phyloP scores from a whole-genome alignment of 1,284 basidiomycete species.

The Termitomyces sp. region DNA sequence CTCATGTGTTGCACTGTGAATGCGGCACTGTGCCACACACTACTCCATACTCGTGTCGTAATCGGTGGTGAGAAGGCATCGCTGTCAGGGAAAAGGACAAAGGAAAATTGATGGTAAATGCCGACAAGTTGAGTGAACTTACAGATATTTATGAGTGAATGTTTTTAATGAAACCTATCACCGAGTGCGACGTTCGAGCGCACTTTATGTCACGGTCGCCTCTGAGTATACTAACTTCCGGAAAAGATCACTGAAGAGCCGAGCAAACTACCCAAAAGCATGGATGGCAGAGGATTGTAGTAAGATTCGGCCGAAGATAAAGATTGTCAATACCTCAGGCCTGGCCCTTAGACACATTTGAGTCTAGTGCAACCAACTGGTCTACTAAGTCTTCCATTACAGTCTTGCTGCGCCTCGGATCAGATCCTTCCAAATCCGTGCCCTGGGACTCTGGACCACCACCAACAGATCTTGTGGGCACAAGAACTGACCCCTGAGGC shows the following conservation, averaged over 20 bases:
- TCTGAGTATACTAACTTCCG: not conserved
- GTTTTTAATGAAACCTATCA: not conserved
- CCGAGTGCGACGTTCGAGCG: not conserved
- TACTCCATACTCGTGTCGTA: not conserved
- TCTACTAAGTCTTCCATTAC: conserved; percentile 82
- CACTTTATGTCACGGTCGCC: not conserved
- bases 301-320: not conserved
- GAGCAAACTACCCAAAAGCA: not conserved
- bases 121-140: not conserved
- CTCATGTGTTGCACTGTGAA: no score
- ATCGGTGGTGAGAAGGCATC: not conserved
- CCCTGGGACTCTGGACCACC: conserved; percentile 11
- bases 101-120: not conserved
- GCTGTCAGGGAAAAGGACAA: not conserved
- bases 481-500: conserved; percentile 48
- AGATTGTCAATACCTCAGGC: not conserved
- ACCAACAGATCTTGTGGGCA: conserved; percentile 41
- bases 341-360: not conserved
- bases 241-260: not conserved
- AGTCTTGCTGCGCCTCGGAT: conserved; percentile 34
- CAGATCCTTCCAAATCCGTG: conserved; percentile 15
- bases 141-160: not conserved
- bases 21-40: not conserved
- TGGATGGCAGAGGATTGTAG: not conserved
- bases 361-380: conserved; percentile 66